phyloP scores from a whole-genome alignment of 345 rosid genomes.

The Aquilaria malaccensis region DNA sequence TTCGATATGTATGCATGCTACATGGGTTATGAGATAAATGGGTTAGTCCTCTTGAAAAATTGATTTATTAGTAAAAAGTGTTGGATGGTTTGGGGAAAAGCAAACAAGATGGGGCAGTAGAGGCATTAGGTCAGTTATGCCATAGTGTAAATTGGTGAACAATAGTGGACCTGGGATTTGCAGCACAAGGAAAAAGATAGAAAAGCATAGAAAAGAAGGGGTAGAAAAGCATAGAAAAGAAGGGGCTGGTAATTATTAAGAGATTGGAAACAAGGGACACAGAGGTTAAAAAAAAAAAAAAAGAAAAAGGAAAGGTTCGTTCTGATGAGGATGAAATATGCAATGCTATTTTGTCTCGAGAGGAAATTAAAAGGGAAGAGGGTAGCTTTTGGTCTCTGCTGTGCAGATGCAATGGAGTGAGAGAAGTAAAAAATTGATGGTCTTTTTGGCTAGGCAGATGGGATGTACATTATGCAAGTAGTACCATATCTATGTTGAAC shows the following conservation, averaged over 20 bases:
- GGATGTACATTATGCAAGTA: conserved; percentile 22
- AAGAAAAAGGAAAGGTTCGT: conserved; percentile 33
- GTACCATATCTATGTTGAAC: conserved; percentile 14
- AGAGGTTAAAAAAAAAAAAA: background rate
- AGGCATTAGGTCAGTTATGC: too few species aligned
- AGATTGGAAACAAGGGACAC: conserved; percentile 18
- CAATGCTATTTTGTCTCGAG: conserved; percentile 15
- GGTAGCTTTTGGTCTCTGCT: conserved; percentile 47
- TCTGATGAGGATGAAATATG: conserved; percentile 43
- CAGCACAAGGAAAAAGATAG: conserved; percentile 15
- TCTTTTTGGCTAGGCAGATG: conserved; percentile 44
- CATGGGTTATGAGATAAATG: too few species aligned
- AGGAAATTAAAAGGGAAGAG: conserved; percentile 22
- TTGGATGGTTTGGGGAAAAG: too few species aligned
- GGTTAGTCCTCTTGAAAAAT: too few species aligned
- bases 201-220: background rate
- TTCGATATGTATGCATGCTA: too few species aligned
- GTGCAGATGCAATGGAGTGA: conserved; percentile 15
- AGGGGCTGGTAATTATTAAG: conserved; percentile 31
- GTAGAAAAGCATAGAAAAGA: conserved; percentile 29
- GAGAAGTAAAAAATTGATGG: conserved; percentile 21
- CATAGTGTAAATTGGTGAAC: background rate
- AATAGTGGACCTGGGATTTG: conserved; percentile 23
- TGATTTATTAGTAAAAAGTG: too few species aligned
- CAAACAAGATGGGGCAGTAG: too few species aligned